Percentiles rank a stretch among this genome's conserved stretches.
Conservation (phyloP, 2,329 filamentous ascomycete species). For the Colletotrichum truncatum region DNA sequence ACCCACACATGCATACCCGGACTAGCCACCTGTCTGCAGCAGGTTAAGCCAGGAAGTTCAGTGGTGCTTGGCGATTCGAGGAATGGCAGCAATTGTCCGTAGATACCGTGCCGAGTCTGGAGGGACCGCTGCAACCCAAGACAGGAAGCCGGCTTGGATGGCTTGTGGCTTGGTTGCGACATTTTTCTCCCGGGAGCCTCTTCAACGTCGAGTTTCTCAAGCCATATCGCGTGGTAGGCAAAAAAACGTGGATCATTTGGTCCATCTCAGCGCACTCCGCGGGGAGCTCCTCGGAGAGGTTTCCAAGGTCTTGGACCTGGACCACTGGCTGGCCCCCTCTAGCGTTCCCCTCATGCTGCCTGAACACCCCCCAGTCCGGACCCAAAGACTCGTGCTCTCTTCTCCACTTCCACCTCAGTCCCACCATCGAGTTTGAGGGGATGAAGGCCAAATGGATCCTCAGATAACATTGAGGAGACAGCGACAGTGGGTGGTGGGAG, state of each 20-base stretch:
- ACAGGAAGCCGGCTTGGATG: background rate
- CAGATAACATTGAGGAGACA: conserved; percentile 24
- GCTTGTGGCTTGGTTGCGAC: conserved; percentile 1
- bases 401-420: background rate
- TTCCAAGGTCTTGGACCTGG: conserved; percentile 2
- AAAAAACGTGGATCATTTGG: background rate
- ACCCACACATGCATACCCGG: conserved; percentile 19
- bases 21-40: conserved; percentile 10
- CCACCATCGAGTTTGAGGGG: conserved; percentile 21
- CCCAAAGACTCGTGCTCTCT: conserved; percentile 24
- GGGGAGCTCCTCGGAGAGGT: background rate
- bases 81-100: background rate
- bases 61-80: conserved; percentile 22
- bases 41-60: background rate
- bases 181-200: background rate
- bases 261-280: background rate
- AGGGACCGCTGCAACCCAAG: conserved; percentile 2
- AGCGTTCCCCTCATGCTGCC: conserved; percentile 1
- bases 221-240: background rate
- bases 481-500: conserved; percentile 4
- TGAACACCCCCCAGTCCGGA: conserved; percentile 1
- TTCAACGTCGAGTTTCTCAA: background rate
- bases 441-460: conserved; percentile 7
- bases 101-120: conserved; percentile 12
- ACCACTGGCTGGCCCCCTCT: background rate